Base-by-base conservation (phyloP, 352 stramenopile genomes). In the Globisporangium apiculatum region DNA sequence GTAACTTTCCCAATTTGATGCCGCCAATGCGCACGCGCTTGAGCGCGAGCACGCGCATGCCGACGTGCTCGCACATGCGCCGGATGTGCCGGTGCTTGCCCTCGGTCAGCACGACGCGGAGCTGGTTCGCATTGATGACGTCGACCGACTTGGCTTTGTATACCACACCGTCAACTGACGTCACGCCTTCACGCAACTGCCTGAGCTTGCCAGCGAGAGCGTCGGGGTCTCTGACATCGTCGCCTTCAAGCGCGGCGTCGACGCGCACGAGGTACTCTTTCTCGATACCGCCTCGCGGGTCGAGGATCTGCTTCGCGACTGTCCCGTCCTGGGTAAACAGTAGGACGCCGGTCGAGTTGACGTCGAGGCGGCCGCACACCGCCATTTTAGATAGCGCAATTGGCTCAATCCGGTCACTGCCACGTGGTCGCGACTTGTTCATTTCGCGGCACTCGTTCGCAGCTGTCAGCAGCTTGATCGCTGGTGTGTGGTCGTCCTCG, bases 21-120 rank as follows among this genome's bases (percentile, higher is more conserved):
- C 73, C 75, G 56, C 87, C 89, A 64, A 98, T 98, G 24, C 82
- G 72, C 18, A 97, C 79, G 50, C 95, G 82, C 69, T 98, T 95
- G 15, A 98, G 80, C 53, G 76, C 76, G n/a, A 92, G 66, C 6
- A 98, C 95, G 40, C 73, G 51, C 59, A 97, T 80, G 36, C 91
- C 93, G 0, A 98, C 71, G 36, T 91, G 78, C 50, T 96, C 86
- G 64, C 95, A 96, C 96, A 98, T 99, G 69, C 83, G 93, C 9
- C 96, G 92, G 69, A 98, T 98, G 73, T 99, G 96, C 60, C 94
- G 86, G 69, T 99, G 96, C 55, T 97, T 87, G 51, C 96, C 96
- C 72, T 98, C 94, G 7, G 83, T 90, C n/a, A 99, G 71, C 42
- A 96, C 84, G 42, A 98, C 84, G 9, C 80, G 68, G 57, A 96